Evolutionary conservation across 2,329 filamentous ascomycete species (phyloP).

Genomic region (Nemania bipapillata): DNA sequence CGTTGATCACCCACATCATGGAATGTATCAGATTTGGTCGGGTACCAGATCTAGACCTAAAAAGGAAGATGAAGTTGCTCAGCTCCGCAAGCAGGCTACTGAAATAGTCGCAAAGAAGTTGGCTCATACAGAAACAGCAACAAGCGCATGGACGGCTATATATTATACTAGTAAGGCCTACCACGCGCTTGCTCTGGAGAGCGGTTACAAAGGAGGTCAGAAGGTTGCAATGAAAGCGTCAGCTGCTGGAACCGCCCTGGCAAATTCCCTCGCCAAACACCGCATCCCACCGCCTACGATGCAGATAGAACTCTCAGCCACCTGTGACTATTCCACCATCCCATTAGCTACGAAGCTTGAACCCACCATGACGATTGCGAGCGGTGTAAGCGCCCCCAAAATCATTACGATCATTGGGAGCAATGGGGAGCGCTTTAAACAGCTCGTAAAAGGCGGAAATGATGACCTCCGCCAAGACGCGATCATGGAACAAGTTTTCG

Average conservation of each 20-base stretch:
- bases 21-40: conserved; percentile 96
- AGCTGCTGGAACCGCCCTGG: conserved; percentile 69
- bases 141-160: conserved; percentile 74
- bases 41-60: conserved; percentile 75
- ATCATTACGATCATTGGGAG: conserved; percentile 84
- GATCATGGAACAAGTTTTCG: conserved; percentile 99
- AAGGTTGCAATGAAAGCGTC: conserved; percentile 72
- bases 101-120: conserved; percentile 73
- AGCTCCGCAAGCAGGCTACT: conserved; percentile 79
- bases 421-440: conserved; percentile 83
- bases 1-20: conserved; percentile 92
- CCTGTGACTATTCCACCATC: conserved; percentile 79
- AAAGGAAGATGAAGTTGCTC: conserved; percentile 77
- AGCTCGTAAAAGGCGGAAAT: conserved; percentile 93
- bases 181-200: conserved; percentile 71
- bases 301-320: conserved; percentile 77
- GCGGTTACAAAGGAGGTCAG: conserved; percentile 74
- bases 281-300: conserved; percentile 89
- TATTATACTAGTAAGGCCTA: conserved; percentile 77
- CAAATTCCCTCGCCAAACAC: conserved; percentile 70
- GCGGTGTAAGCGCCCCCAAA: conserved; percentile 91
- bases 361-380: conserved; percentile 82
- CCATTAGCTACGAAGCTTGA: conserved; percentile 80
- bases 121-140: conserved; percentile 61
- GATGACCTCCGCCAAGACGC: conserved; percentile 97